Conservation (phyloP, 2,329 filamentous ascomycete species). For the Pestalotiopsis fici region DNA sequence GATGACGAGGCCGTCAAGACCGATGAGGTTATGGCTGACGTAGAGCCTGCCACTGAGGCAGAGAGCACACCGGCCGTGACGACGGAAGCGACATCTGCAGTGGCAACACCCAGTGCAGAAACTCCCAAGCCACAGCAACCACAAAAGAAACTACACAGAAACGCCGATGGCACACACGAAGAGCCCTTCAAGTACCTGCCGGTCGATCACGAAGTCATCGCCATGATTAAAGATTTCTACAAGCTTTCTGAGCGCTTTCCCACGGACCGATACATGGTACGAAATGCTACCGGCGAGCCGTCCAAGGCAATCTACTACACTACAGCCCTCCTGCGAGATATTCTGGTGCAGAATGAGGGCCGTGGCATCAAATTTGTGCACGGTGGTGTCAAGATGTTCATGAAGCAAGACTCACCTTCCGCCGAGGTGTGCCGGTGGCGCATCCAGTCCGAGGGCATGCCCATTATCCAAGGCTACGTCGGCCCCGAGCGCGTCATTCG, state of each 20-base stretch:
- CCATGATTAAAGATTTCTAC: conserved; percentile 82
- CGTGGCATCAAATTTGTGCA: conserved; percentile 94
- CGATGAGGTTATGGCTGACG: conserved; percentile 16
- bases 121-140: conserved; percentile 25
- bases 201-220: conserved; percentile 72
- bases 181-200: conserved; percentile 94
- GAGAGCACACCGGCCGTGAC: conserved; percentile 17
- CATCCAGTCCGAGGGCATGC: conserved; percentile 92
- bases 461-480: conserved; percentile 88
- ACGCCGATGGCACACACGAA: conserved; percentile 61
- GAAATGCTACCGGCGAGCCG: conserved; percentile 85
- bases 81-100: conserved; percentile 14
- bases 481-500: conserved; percentile 75
- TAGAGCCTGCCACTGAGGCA: conserved; percentile 18
- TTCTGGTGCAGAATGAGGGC: conserved; percentile 84
- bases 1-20: conserved; percentile 18
- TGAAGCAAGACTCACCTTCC: conserved; percentile 91
- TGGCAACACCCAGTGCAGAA: conserved; percentile 11
- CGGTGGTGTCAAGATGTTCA: conserved; percentile 97
- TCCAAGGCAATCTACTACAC: conserved; percentile 98
- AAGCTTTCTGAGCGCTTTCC: conserved; percentile 83
- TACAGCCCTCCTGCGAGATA: conserved; percentile 78
- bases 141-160: conserved; percentile 44
- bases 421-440: conserved; percentile 89
- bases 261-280: conserved; percentile 89